Base-by-base conservation (phyloP, 257 asterid species). In the Capsicum chinense region DNA sequence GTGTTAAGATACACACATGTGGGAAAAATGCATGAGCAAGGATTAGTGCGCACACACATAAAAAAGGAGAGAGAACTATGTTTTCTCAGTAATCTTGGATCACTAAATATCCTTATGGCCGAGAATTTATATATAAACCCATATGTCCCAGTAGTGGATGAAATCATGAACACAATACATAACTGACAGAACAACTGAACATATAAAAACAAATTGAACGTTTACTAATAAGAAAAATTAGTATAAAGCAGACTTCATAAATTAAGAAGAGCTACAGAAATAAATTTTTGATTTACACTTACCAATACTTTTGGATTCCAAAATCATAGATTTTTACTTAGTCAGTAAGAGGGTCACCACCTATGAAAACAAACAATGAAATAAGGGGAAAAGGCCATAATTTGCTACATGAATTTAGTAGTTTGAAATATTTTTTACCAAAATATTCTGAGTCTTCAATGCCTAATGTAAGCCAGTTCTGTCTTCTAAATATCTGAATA, bases 101-200 rank as follows among this genome's bases (percentile, higher is more conserved):
- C 19, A 73, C n/a, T 19, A 73, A 73, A 48, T 73, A 73, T 73
- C 39, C 80, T 11, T 73, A 48, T 47, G 80, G 80, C n/a, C 42
- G 19, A 48, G 59, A 12, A 4, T 73, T 73, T 73, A 48, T 39
- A 33, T 26, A 26, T 73, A 73, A 21, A 73, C 58, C 42, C 42
- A 47, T 37, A 47, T 73, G 42, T 48, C n/a, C 79, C 80, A 47
- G n/a, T 73, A 47, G 42, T n/a, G 8, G 12, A 11, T 73, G 59
- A 47, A 71, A 67, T 42, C 79, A 71, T 71, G 39, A 21, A 73
- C 80, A 48, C 59, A 48, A 47, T 11, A 73, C 17, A 17, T 71
- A 73, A 73, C 59, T 5, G 42, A 58, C 17, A 73, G 39, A 19
- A 47, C 80, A 73, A 26, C 33, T 26, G 33, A 26, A 26, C 33